These are phyloP conservation scores for Neonectria hederae DNA, from an alignment of 2,329 filamentous ascomycete species.

Conservation along the genomic window DNA sequence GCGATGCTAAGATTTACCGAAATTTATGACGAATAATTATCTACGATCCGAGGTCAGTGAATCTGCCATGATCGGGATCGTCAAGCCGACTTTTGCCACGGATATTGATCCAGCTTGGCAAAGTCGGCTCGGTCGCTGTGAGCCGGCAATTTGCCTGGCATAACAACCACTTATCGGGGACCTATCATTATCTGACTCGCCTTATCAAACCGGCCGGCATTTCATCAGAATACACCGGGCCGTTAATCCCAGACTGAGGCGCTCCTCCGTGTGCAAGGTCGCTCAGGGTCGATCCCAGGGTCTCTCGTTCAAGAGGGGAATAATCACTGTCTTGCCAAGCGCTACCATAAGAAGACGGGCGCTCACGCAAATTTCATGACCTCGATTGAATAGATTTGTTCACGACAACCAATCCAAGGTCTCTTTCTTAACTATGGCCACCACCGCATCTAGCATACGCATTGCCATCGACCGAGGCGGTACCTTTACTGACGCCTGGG, in stretches of 20 bases:
- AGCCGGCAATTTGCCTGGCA: background rate
- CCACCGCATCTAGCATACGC: constrained; percentile 20
- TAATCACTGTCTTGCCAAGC: background rate
- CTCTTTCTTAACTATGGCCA: background rate
- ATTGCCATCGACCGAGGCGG: constrained; percentile 34
- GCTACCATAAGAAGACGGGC: background rate
- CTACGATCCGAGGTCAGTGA: background rate
- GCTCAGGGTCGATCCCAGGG: background rate
- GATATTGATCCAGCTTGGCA: background rate
- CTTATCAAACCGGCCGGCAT: background rate
- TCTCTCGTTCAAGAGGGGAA: background rate
- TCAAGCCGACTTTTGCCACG: background rate
- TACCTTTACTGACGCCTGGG: constrained; percentile 28
- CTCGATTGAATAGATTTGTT: background rate
- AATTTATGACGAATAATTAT: background rate
- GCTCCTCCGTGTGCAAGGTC: background rate
- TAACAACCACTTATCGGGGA: background rate
- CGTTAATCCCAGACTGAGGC: background rate
- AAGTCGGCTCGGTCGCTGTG: background rate
- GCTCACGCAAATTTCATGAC: background rate
- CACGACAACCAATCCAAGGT: background rate
- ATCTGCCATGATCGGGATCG: background rate
- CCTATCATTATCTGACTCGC: background rate
- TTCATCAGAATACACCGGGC: background rate
- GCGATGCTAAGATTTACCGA: background rate